These are phyloP conservation scores for Leishmania guyanensis DNA, from an alignment of 208 protist species.

Conservation along the genomic window DNA sequence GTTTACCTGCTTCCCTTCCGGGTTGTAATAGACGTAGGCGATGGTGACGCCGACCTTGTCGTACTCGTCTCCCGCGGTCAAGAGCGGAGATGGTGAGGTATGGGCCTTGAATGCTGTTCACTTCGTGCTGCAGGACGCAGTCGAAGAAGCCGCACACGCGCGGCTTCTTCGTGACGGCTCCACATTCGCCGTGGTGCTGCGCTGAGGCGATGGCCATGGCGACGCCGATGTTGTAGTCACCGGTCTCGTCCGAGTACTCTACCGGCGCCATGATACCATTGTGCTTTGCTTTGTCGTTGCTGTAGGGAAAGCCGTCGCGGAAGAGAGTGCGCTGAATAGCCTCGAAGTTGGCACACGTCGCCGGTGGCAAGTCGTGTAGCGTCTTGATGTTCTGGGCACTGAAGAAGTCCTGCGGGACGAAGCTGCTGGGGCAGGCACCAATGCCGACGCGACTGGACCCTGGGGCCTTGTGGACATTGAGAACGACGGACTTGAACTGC, in stretches of 20 bases:
- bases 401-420: slow-evolving; percentile 92
- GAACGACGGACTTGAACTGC: slow-evolving; percentile 68
- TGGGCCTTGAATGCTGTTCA: slow-evolving; percentile 88
- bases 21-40: slow-evolving; percentile 89
- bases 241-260: slow-evolving; percentile 78
- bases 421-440: slow-evolving; percentile 89
- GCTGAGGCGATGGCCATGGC: slow-evolving; percentile 87
- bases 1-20: slow-evolving; percentile 46
- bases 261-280: slow-evolving; percentile 83
- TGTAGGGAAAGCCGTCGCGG: slow-evolving; percentile 49
- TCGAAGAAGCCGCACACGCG: slow-evolving; percentile 92
- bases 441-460: slow-evolving; percentile 91
- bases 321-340: slow-evolving; percentile 77
- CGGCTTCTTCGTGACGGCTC: slow-evolving; percentile 89
- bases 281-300: slow-evolving; percentile 34
- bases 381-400: slow-evolving; percentile 81
- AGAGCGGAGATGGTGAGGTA: slow-evolving; percentile 93
- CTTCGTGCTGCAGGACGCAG: slow-evolving; percentile 92
- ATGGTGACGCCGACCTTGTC: slow-evolving; percentile 88
- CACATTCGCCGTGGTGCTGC: slow-evolving; percentile 86
- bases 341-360: slow-evolving; percentile 84
- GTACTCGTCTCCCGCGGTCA: slow-evolving; percentile 92
- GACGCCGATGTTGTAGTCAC: slow-evolving; percentile 88
- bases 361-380: slow-evolving; percentile 64
- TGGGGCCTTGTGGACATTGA: slow-evolving; percentile 93